Evolutionary conservation across 805 yeast species (phyloP), one percentile per base, ranked within the genome.

Genomic region (Hanseniaspora guilliermondii): DNA sequence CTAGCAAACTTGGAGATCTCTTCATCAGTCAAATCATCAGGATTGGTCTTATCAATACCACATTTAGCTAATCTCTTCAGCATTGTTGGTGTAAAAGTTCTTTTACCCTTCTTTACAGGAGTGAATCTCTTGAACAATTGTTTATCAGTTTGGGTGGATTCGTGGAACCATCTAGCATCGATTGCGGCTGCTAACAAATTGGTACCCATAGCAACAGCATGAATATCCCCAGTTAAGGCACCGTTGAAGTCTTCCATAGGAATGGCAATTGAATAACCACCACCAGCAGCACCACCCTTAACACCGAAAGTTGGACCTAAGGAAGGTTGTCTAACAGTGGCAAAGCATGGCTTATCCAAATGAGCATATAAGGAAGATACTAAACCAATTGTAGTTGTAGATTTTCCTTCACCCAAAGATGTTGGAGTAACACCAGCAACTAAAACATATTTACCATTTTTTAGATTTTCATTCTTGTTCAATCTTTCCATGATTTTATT

Each of bases 241-340:
- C 84, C 77, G 72, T 84, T 84, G 73, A 84, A 84, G 65, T 84
- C 93, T 68, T 84, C 91, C 93, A 84, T 84, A 59, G 93, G 93
- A 65, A 84, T 83, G 33, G 84, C 93, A 69, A 84, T 91, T 30
- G 93, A 82, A 65, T 83, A 84, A 57, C 93, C 93, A 68, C 93
- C 91, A 66, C 93, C 93, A 7, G 93, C 93, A 60, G 93, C 93
- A 70, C 93, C 93, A 69, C 93, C 93, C 68, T 84, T 84, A 60
- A 84, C 83, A 71, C 93, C 93, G 63, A 84, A 84, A 19, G 93
- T 84, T 59, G 93, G 93, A 55, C 93, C 93, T 89, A 84, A 83
- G 8, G 88, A 82, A 25, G 93, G 93, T 67, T 84, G 93, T 74
- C 93, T 78, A 52, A 84, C 93, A 65, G 83, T 84, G 59, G 91